Evolutionary conservation across 2,329 filamentous ascomycete species (phyloP).

Genomic region (Ceratocystis variospora): DNA sequence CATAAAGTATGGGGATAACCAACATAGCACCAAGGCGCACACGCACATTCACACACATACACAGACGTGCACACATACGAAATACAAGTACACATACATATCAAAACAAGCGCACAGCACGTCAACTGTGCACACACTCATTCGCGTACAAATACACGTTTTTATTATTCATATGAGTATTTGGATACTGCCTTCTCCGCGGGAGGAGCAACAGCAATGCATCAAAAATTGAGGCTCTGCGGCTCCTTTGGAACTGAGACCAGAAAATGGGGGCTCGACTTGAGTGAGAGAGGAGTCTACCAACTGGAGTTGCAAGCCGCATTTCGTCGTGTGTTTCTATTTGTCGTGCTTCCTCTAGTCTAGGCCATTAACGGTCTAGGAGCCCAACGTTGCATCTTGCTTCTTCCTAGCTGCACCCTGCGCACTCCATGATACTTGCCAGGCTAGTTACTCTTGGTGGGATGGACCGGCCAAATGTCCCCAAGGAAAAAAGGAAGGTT

Average conservation of each 20-base stretch:
- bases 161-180: not conserved
- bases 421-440: not conserved
- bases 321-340: not conserved
- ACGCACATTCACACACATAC: not conserved
- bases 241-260: not conserved
- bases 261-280: not conserved
- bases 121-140: not conserved
- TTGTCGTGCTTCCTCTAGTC: not conserved
- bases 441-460: not conserved
- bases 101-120: not conserved
- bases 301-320: not conserved
- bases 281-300: not conserved
- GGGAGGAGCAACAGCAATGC: not conserved
- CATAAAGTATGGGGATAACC: not conserved
- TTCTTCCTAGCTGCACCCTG: not conserved
- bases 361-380: not conserved
- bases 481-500: not conserved
- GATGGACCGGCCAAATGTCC: not conserved
- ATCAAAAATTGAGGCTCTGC: constrained; percentile 11
- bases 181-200: not conserved
- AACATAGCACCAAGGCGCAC: not conserved
- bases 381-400: not conserved
- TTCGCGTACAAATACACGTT: too few relatives aligned
- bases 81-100: not conserved
- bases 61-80: not conserved